Evolutionary conservation across 352 stramenopile species (phyloP), one percentile per base, ranked within the genome.

Genomic region (Saprolegnia diclina): DNA sequence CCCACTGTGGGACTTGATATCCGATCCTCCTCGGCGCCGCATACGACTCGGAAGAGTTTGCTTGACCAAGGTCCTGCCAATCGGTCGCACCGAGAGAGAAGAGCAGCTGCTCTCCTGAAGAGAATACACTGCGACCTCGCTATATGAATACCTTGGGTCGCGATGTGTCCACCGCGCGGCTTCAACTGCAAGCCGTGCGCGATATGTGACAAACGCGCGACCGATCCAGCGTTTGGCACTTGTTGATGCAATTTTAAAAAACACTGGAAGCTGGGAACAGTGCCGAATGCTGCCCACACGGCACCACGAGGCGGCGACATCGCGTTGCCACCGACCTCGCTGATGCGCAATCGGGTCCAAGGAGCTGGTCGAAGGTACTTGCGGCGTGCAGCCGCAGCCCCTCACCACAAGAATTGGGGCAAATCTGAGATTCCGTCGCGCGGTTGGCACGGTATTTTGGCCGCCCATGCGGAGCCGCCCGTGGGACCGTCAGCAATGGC

Each of bases 381-480:
- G 52, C 19, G 52, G 52, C 19, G 52, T 13, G 4, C 3, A 59
- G 3, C 3, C 3, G 52, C 3, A 19, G 24, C 52, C 24, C 3
- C 11, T 4, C 11, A 24, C 52, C 52, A 59, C 52, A 59, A 59
- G 52, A 59, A 59, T 59, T 54, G n/a, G 46, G n/a, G n/a, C 46
- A 54, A 2, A 54, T 54, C n/a, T 54, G 46, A 54, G 46, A 22
- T 54, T 29, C 46, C 24, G 46, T 54, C n/a, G n/a, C n/a, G n/a
- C 46, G n/a, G 24, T 54, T 29, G 46, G 46, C 46, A 54, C 46
- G 46, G 46, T 29, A 54, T 29, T 54, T 54, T 54, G 46, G n/a
- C n/a, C n/a, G 24, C n/a, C 46, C 46, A 54, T 54, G 46, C 5
- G 46, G 46, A 48, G 13, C 18, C 42, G 42, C 13, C 42, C 42